These are phyloP conservation scores for Boletus rex-veris DNA, from an alignment of 768 basidiomycete species.

Conservation along the genomic window DNA sequence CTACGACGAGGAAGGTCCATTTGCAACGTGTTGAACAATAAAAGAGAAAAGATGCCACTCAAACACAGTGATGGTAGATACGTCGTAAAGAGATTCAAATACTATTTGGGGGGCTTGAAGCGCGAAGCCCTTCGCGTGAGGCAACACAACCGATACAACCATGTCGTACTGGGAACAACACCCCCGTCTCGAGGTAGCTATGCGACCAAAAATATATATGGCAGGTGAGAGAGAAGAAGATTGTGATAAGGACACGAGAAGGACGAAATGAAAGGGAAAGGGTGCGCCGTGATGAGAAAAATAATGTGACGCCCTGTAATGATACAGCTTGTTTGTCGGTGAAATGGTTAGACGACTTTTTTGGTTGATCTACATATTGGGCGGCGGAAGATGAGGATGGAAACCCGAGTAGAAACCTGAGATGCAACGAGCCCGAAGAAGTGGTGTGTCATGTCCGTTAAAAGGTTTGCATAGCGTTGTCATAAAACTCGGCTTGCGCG, in stretches of 20 bases:
- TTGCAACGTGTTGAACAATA: background rate
- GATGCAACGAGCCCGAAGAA: background rate
- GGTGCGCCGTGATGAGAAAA: constrained; percentile 5
- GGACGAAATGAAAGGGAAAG: background rate
- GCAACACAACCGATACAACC: constrained; percentile 25
- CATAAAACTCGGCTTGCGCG: constrained; percentile 31
- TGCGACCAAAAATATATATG: constrained; percentile 32
- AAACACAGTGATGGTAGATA: background rate
- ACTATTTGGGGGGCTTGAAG: constrained; percentile 41
- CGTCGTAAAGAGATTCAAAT: background rate
- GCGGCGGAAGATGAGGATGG: background rate
- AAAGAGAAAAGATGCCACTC: background rate
- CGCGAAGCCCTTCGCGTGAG: constrained; percentile 51
- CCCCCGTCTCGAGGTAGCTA: constrained; percentile 15
- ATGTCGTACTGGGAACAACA: constrained; percentile 13
- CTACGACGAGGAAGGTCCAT: too few species aligned
- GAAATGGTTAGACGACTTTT: constrained; percentile 6
- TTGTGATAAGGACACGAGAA: background rate
- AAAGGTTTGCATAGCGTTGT: constrained; percentile 36
- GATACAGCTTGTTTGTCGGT: constrained; percentile 15
- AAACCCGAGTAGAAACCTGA: constrained; percentile 7
- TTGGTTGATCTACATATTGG: constrained; percentile 17
- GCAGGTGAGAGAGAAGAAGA: constrained; percentile 19
- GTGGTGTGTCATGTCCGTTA: constrained; percentile 12
- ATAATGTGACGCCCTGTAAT: constrained; percentile 10